Evolutionary conservation across 1,284 basidiomycete genomes (phyloP), one percentile per base, ranked within the genome.

Genomic region (Boletellus dicymbophilus): DNA sequence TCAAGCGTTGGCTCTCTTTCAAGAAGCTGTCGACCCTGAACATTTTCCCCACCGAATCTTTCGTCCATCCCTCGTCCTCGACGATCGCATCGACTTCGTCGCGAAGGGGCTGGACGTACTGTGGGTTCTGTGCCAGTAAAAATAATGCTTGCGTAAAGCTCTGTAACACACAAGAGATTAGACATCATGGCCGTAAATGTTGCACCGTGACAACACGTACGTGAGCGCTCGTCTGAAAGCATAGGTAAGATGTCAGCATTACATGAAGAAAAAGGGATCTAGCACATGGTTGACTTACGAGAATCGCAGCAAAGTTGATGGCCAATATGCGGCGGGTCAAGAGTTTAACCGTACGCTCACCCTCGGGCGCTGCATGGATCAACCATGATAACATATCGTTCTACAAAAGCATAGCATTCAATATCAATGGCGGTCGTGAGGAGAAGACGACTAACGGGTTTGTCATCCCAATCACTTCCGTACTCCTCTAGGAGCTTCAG

Each of bases 21-120:
- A 79, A 28, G 57, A 79, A 76, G 53, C 77, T 79, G 58, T 80
- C 77, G 6, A 77, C 45, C 53, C 71, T 75, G 44, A 57, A 51
- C 72, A 79, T 72, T 45, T 70, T 70, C 34, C 58, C 62, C 33
- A 79, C 51, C 0, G 71, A 67, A 2, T 46, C 57, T 51, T 74
- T 76, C 6, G 73, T 69, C 75, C 76, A 77, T 10, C 76, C 77
- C 11, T 76, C 65, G 23, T 64, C 30, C 11, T 47, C 49, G 15
- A 47, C 33, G 10, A 48, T 58, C 1, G 57, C 37, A 23, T 75
- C 71, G 9, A 73, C 65, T 55, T 79, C 78, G 39, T 75, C 69
- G 6, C 76, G 72, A 18, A 79, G 60, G 1, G 64, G 60, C 23
- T 65, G 46, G 1, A 73, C 52, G 48, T 68, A 72, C 45, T 73